Conservation (phyloP, 306 rosid species). For the Acacia confusa region DNA sequence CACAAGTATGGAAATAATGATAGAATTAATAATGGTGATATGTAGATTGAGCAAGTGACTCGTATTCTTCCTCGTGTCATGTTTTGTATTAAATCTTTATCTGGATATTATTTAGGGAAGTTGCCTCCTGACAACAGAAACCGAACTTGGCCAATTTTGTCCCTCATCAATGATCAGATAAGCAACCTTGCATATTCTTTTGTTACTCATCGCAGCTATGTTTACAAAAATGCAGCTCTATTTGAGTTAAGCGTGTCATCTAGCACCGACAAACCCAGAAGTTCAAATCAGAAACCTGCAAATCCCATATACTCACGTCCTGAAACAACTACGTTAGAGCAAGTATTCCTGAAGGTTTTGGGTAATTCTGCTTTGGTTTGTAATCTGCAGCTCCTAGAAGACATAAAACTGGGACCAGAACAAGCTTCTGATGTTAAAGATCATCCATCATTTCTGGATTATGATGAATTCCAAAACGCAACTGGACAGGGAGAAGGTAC, state of each 20-base stretch:
- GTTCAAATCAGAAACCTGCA: conserved; percentile 31
- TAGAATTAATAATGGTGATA: neutral
- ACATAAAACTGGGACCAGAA: conserved; percentile 32
- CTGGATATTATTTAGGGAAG: conserved; percentile 37
- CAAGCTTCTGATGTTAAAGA: conserved; percentile 36
- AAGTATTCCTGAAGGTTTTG: conserved; percentile 50
- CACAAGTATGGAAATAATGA: neutral
- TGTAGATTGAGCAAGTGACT: neutral
- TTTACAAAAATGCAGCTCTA: conserved; percentile 39
- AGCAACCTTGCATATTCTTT: conserved; percentile 31
- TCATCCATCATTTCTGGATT: conserved; percentile 45
- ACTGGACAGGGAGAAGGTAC: conserved; percentile 47
- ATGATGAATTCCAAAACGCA: conserved; percentile 50
- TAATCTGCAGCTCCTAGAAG: conserved; percentile 38
- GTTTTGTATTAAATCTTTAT: neutral
- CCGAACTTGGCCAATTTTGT: conserved; percentile 28
- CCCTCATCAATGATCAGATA: conserved; percentile 28
- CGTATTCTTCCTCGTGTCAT: neutral
- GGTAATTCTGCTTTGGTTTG: conserved; percentile 60
- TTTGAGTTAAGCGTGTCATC: conserved; percentile 48
- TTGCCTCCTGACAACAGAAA: conserved; percentile 38
- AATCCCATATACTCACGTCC: conserved; percentile 39
- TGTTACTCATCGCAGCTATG: conserved; percentile 34
- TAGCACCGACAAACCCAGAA: conserved; percentile 30
- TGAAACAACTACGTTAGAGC: conserved; percentile 42